Evolutionary conservation across 2,329 filamentous ascomycete genomes (phyloP), one percentile per base, ranked within the genome.

Genomic region (Cercospora sesami): DNA sequence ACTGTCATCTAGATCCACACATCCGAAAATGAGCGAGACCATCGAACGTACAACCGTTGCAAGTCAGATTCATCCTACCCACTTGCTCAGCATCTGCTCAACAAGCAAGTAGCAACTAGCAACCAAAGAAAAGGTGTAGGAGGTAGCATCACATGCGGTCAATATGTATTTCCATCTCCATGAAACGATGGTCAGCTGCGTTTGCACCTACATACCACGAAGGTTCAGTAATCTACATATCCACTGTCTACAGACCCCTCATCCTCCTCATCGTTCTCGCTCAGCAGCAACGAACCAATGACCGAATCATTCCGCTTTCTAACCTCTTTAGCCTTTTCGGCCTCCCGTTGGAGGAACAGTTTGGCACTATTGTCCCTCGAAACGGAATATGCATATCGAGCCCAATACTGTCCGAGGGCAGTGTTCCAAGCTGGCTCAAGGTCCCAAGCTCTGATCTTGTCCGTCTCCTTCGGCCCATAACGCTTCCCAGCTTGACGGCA

Each of bases 331-430:
- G 28, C 55, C 12, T 18, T 10, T 30, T 16, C 55, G 55, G 55
- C 23, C 23, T 30, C 33, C 16, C 23, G 26, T 30, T 51, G 23
- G 16, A 28, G 21, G 42, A 48, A 48, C 5, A 10, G 18, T 33
- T 8, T 28, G 60, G 21, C 26, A 51, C 36, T 30, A 2, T 31
- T 2, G n/a, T 45, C 18, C 55, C 55, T 18, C 28, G n/a, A 31
- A 10, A 36, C 28, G 9, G 55, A 5, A 33, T 36, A 59, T n/a
- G 28, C 39, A 10, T 23, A 18, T 1, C 60, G 42, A 39, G 18
- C 48, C 48, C 61, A 64, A 31, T 57, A 58, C 12, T 55, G 30
- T n/a, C n/a, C 9, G 12, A 64, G 45, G 33, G 61, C 48, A 28
- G 30, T 26, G 31, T 64, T 31, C 61, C 61, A 64, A 23, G 58